Evolutionary conservation across 2,329 filamentous ascomycete species (phyloP).

Genomic region (Diaporthe ampelina): DNA sequence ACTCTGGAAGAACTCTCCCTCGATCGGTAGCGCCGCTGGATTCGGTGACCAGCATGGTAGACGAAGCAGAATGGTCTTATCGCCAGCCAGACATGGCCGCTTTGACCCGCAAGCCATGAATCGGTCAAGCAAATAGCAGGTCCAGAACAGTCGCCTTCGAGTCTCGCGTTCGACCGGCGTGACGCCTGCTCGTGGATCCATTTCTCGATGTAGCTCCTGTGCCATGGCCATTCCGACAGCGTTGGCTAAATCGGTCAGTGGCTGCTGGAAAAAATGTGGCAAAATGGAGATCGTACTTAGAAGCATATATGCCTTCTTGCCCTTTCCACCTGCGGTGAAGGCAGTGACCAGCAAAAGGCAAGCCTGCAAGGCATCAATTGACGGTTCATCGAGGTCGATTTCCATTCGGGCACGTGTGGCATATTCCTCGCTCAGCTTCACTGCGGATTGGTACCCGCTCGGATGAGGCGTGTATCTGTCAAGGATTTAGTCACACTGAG

Average conservation of each 20-base stretch:
- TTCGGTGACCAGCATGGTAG: constrained; percentile 81
- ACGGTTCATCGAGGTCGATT: constrained; percentile 85
- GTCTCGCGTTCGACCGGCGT: constrained; percentile 80
- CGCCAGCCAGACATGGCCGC: constrained; percentile 82
- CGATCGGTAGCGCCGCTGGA: constrained; percentile 71
- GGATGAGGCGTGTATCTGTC: constrained; percentile 79
- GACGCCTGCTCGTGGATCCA: constrained; percentile 73
- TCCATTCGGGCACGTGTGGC: constrained; percentile 77
- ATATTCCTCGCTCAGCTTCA: constrained; percentile 79
- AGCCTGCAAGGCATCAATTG: constrained; percentile 82
- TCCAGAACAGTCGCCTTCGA: constrained; percentile 87
- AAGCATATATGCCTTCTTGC: constrained; percentile 90
- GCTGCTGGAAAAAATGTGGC: neutral
- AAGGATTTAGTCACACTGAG: constrained; percentile 43
- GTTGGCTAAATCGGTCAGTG: constrained; percentile 68
- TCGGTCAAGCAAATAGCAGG: constrained; percentile 88
- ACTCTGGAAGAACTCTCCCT: constrained; percentile 86
- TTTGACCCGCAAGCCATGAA: constrained; percentile 86
- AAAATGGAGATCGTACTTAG: constrained; percentile 67
- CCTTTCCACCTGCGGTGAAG: constrained; percentile 82
- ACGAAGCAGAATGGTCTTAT: constrained; percentile 81
- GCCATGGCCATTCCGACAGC: constrained; percentile 88
- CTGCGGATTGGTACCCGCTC: constrained; percentile 75
- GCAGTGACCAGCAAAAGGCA: constrained; percentile 81
- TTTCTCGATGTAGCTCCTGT: constrained; percentile 84